A percentile compares a stretch with the other conserved stretches of the same genome.
Conservation (phyloP, 2,329 filamentous ascomycete species). For the Xylariaceae sp. region DNA sequence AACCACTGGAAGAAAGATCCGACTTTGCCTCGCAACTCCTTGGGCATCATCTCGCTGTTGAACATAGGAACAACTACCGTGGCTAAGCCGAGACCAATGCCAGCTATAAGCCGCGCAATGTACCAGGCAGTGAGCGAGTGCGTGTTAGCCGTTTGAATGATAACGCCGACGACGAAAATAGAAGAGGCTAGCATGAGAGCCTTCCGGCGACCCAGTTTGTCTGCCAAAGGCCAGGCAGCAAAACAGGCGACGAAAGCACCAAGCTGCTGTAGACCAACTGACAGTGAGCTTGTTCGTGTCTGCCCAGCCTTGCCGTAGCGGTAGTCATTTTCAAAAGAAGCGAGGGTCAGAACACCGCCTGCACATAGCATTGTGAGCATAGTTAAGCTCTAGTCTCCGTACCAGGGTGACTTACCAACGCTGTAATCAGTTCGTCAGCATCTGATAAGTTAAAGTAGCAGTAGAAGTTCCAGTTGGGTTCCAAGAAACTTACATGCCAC, state of each 20-base stretch:
- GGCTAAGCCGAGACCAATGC: slow-evolving; percentile 31
- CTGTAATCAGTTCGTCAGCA: slow-evolving; percentile 19
- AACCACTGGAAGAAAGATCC: slow-evolving; percentile 52
- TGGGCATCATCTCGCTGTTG: slow-evolving; percentile 39
- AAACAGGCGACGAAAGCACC: slow-evolving; percentile 35
- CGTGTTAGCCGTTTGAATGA: slow-evolving; percentile 42
- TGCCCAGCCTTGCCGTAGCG: slow-evolving; percentile 22
- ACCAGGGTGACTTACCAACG: slow-evolving; percentile 22
- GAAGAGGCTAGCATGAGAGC: slow-evolving; percentile 38
- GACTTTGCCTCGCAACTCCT: slow-evolving; percentile 45
- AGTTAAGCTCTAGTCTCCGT: neutral
- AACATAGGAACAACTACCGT: slow-evolving; percentile 41
- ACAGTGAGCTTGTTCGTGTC: slow-evolving; percentile 30
- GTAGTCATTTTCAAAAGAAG: slow-evolving; percentile 31
- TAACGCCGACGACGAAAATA: slow-evolving; percentile 42
- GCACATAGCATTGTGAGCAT: slow-evolving; percentile 8
- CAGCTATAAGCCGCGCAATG: slow-evolving; percentile 31
- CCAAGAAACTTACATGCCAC: slow-evolving; percentile 34
- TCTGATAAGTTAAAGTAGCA: neutral
- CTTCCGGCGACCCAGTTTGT: slow-evolving; percentile 30
- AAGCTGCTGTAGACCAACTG: slow-evolving; percentile 33
- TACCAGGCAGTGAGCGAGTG: slow-evolving; percentile 38
- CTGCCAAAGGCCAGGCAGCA: slow-evolving; percentile 32
- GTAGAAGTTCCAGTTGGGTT: neutral
- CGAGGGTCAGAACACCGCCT: slow-evolving; percentile 34